phyloP scores from a whole-genome alignment of 164 flowering plant genomes.

The Stephania japonica region DNA sequence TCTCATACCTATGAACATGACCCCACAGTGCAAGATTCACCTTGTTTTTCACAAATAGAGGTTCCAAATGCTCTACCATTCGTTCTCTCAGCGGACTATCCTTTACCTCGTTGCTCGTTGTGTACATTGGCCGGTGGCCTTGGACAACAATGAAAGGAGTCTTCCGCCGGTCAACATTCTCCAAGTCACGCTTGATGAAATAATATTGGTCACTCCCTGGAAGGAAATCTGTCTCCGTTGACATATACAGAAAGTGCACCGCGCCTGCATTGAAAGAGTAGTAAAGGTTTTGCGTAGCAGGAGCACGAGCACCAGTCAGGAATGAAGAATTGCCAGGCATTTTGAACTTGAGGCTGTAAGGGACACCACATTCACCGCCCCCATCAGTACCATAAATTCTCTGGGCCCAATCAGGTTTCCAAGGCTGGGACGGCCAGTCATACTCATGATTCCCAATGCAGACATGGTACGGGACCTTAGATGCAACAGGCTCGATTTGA shows the following conservation, averaged over 20 bases:
- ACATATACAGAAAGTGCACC: constrained; percentile 82
- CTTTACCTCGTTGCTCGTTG: constrained; percentile 59
- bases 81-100: constrained; percentile 55
- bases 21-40: constrained; percentile 94
- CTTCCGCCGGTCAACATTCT: constrained; percentile 56
- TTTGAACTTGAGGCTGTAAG: constrained; percentile 79
- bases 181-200: constrained; percentile 68
- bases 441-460: constrained; percentile 99
- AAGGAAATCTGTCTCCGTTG: constrained; percentile 95
- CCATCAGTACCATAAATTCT: constrained; percentile 59
- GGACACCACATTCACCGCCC: constrained; percentile 98
- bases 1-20: constrained; percentile 90
- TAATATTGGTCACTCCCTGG: constrained; percentile 70
- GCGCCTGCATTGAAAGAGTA: constrained; percentile 72
- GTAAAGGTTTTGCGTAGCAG: constrained; percentile 71
- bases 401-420: constrained; percentile 82
- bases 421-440: constrained; percentile 90
- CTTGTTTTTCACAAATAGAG: constrained; percentile 69
- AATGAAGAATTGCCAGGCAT: constrained; percentile 94
- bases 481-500: constrained; percentile 84
- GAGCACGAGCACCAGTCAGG: constrained; percentile 68
- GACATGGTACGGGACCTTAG: constrained; percentile 79
- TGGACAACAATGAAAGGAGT: constrained; percentile 90
- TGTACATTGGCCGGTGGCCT: constrained; percentile 99
- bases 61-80: constrained; percentile 70